Percentiles rank a stretch among this genome's conserved stretches.
Conservation (phyloP, 202 grass and related monocot species). For the Schoenoplectus tabernaemontani region DNA sequence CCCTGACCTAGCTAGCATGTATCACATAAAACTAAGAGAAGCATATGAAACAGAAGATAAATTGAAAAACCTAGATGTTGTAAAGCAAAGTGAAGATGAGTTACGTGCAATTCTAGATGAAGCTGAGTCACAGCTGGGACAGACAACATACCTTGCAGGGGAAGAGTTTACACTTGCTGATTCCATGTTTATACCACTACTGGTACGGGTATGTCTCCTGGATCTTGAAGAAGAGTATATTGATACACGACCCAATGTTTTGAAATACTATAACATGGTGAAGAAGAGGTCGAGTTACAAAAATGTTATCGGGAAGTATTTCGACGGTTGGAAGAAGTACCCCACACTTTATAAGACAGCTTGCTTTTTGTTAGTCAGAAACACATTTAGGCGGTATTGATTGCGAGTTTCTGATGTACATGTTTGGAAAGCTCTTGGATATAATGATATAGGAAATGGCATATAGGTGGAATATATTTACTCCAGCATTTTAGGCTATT, state of each 20-base stretch:
- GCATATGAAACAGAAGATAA: conserved; percentile 67
- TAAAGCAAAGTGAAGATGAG: conserved; percentile 70
- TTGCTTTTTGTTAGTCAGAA: conserved; percentile 67
- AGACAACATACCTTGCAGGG: conserved; percentile 54
- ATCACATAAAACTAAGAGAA: conserved; percentile 84
- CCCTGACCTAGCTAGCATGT: conserved; percentile 85
- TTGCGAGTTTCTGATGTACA: neutral
- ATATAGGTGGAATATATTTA: neutral
- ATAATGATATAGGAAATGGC: conserved; percentile 17
- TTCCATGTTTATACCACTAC: conserved; percentile 73
- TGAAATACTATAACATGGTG: conserved; percentile 65
- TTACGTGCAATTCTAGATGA: conserved; percentile 63
- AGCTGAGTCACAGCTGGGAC: conserved; percentile 53
- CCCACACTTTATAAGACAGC: conserved; percentile 61
- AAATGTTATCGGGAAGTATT: conserved; percentile 64
- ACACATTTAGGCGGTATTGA: conserved; percentile 55
- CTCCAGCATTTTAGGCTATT: neutral
- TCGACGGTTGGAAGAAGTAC: conserved; percentile 82
- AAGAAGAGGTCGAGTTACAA: conserved; percentile 87
- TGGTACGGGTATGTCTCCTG: conserved; percentile 65
- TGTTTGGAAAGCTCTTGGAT: neutral
- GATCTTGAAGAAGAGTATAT: conserved; percentile 71
- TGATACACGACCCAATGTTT: conserved; percentile 53
- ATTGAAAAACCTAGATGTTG: conserved; percentile 51
- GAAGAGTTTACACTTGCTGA: conserved; percentile 73